Evolutionary conservation across 2,329 filamentous ascomycete genomes (phyloP).

Genomic region (Annulohypoxylon truncatum): DNA sequence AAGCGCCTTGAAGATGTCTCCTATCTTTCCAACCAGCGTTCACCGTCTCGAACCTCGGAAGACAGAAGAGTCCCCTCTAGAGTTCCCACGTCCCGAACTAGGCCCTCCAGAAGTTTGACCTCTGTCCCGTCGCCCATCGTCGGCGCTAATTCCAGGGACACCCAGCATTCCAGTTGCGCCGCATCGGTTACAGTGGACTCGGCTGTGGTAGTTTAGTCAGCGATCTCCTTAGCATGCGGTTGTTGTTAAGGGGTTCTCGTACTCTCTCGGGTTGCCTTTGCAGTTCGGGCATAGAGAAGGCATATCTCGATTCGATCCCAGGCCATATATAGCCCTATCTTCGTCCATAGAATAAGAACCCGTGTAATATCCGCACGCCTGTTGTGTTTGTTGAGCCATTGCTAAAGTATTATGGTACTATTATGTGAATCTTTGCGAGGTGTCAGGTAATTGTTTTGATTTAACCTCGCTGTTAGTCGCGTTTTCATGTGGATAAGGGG

Average conservation of each 20-base stretch:
- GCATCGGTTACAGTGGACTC: slow-evolving; percentile 24
- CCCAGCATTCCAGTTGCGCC: slow-evolving; percentile 36
- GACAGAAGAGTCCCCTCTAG: slow-evolving; percentile 23
- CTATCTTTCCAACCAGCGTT: not conserved
- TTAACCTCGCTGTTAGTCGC: not conserved
- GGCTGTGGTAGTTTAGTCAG: slow-evolving; percentile 18
- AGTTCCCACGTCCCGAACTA: slow-evolving; percentile 30
- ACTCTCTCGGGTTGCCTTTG: slow-evolving; percentile 39
- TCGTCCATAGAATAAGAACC: slow-evolving; percentile 18
- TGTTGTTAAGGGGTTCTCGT: not conserved
- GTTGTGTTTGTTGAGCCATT: slow-evolving; percentile 25
- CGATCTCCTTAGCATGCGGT: not conserved
- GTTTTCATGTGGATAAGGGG: not conserved
- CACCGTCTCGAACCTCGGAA: slow-evolving; percentile 23
- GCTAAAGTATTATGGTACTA: too few species aligned
- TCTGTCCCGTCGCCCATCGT: slow-evolving; percentile 13
- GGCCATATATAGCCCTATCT: slow-evolving; percentile 29
- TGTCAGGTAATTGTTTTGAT: not conserved
- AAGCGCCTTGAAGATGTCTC: not conserved
- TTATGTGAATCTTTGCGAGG: not conserved
- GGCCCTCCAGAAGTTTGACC: slow-evolving; percentile 26
- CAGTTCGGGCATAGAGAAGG: slow-evolving; percentile 34
- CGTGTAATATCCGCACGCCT: slow-evolving; percentile 19
- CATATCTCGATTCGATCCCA: slow-evolving; percentile 34
- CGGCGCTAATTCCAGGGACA: slow-evolving; percentile 19